Evolutionary conservation across 2,329 filamentous ascomycete genomes (phyloP).

Genomic region (Ceratocystis cacaofunesta): DNA sequence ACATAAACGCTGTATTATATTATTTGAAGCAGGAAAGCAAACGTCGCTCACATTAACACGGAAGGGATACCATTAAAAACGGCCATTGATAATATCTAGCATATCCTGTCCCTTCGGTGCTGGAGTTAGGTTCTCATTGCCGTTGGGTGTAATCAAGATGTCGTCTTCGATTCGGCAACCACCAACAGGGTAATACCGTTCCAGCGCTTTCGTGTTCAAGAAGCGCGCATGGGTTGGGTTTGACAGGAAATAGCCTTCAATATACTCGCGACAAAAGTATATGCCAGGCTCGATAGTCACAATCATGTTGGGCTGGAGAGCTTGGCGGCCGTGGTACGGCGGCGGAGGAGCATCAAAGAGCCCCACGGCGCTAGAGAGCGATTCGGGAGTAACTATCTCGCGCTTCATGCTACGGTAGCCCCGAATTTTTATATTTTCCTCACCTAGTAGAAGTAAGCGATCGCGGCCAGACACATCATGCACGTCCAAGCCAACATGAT

Average conservation of each 20-base stretch:
- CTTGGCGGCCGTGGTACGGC: slow-evolving; percentile 25
- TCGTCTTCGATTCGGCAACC: slow-evolving; percentile 91
- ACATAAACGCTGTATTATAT: neutral
- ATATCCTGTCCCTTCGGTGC: slow-evolving; percentile 64
- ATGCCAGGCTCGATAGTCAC: slow-evolving; percentile 69
- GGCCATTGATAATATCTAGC: slow-evolving; percentile 42
- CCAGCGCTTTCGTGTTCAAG: slow-evolving; percentile 50
- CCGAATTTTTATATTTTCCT: slow-evolving; percentile 22
- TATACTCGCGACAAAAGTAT: slow-evolving; percentile 62
- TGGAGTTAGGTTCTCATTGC: slow-evolving; percentile 69
- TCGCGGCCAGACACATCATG: slow-evolving; percentile 40
- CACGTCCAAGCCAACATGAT: slow-evolving; percentile 51
- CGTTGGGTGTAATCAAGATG: slow-evolving; percentile 61
- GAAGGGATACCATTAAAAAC: neutral
- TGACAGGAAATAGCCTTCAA: slow-evolving; percentile 53
- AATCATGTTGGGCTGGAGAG: slow-evolving; percentile 48
- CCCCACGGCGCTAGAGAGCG: slow-evolving; percentile 20
- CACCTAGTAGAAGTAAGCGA: slow-evolving; percentile 25
- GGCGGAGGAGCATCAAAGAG: slow-evolving; percentile 18
- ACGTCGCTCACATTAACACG: neutral
- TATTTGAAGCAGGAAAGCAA: neutral
- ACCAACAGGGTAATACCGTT: slow-evolving; percentile 61
- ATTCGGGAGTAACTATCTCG: slow-evolving; percentile 27
- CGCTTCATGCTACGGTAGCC: slow-evolving; percentile 25
- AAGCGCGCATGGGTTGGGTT: slow-evolving; percentile 43